phyloP scores from a whole-genome alignment of 106 monocot genomes.

The Allium fistulosum region DNA sequence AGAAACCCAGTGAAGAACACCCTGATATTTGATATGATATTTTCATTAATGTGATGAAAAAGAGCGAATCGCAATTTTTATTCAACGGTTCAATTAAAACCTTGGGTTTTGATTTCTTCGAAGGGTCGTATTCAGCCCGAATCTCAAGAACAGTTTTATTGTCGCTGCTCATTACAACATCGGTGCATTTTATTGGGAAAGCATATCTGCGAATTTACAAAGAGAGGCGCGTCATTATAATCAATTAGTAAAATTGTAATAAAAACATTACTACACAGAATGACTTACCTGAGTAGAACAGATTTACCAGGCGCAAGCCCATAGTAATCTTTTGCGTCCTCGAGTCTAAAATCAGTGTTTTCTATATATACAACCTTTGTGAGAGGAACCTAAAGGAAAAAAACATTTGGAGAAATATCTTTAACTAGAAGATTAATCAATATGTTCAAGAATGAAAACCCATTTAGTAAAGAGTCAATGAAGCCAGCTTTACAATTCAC shows the following conservation, averaged over 20 bases:
- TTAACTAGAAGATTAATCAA: no score
- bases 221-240: no score
- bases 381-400: conserved; percentile 60
- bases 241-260: not conserved
- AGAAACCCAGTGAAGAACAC: conserved; percentile 99
- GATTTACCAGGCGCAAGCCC: conserved; percentile 97
- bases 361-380: conserved; percentile 90
- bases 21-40: conserved; percentile 28
- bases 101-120: conserved; percentile 84
- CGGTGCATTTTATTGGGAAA: conserved; percentile 89
- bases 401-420: not conserved
- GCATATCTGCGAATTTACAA: conserved; percentile 56
- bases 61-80: no score
- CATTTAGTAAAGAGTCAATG: no score
- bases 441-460: no score
- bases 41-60: not conserved
- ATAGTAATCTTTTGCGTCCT: conserved; percentile 96
- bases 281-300: conserved; percentile 65
- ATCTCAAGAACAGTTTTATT: conserved; percentile 55
- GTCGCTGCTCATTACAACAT: conserved; percentile 68
- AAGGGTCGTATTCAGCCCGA: conserved; percentile 78
- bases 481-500: no score
- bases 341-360: conserved; percentile 72
- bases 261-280: not conserved
- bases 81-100: conserved; percentile 14